Conservation (phyloP, 306 rosid species). For the Medicago arabica region DNA sequence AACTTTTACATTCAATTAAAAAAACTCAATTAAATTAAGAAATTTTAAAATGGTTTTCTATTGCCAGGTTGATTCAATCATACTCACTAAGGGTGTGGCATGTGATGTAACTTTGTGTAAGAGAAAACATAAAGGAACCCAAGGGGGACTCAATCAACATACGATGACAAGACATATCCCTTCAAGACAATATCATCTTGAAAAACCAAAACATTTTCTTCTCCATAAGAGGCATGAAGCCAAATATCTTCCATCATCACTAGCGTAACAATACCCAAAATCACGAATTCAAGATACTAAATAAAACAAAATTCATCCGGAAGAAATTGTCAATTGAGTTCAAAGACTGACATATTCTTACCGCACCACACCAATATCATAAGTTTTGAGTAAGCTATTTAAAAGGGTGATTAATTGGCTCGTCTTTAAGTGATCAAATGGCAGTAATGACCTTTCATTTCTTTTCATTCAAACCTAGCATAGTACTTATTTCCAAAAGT, state of each 20-base stretch:
- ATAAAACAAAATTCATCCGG: constrained; percentile 5
- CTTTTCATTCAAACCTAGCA: constrained; percentile 18
- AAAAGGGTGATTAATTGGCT: neutral
- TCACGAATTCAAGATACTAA: neutral
- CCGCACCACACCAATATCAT: neutral
- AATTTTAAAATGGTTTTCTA: constrained; percentile 6
- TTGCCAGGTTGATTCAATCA: constrained; percentile 23
- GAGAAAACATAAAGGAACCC: constrained; percentile 12
- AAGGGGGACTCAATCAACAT: neutral
- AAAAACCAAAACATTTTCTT: constrained; percentile 31
- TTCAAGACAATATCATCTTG: constrained; percentile 36
- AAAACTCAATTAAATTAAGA: constrained; percentile 17
- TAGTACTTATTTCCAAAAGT: constrained; percentile 16
- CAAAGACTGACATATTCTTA: constrained; percentile 12
- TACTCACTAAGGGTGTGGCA: constrained; percentile 3
- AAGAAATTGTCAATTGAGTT: constrained; percentile 16
- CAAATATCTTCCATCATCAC: constrained; percentile 9
- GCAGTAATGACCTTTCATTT: constrained; percentile 12
- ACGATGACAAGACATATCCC: neutral
- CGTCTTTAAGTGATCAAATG: constrained; percentile 17
- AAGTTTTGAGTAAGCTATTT: neutral
- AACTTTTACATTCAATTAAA: constrained; percentile 20
- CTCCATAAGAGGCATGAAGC: constrained; percentile 15
- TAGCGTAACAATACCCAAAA: constrained; percentile 23
- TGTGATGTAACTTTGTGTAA: constrained; percentile 8